A percentile compares a stretch with the other conserved stretches of the same genome.
Evolutionary conservation across 1,284 basidiomycete genomes (phyloP).

Genomic region (Ceraceosorus bombacis): DNA sequence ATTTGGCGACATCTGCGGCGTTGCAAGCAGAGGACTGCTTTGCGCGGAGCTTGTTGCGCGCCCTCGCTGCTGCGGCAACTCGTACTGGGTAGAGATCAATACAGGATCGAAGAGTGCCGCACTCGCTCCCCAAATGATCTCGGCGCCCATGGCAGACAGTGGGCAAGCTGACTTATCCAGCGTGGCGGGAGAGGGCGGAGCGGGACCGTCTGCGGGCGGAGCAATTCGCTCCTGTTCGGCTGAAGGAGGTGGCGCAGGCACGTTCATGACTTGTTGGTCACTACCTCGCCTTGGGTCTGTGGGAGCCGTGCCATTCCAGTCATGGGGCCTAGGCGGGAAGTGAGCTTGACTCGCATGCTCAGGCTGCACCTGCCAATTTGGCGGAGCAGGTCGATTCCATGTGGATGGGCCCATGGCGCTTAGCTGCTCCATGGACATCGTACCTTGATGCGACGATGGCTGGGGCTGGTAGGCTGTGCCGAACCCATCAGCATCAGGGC

Average conservation of each 20-base stretch:
- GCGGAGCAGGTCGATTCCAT: too few species aligned
- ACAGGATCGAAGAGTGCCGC: slow-evolving; percentile 30
- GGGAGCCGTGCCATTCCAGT: not conserved
- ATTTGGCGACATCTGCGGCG: not conserved
- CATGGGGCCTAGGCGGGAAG: not conserved
- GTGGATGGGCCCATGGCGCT: too few species aligned
- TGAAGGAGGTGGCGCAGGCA: not conserved
- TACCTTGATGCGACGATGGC: too few species aligned
- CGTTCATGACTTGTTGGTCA: not conserved
- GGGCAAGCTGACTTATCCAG: slow-evolving; percentile 38
- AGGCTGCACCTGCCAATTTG: too few species aligned
- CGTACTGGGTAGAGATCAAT: slow-evolving; percentile 17
- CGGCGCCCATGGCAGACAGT: slow-evolving; percentile 38
- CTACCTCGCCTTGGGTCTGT: not conserved
- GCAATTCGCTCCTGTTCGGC: not conserved
- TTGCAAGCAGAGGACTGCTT: not conserved
- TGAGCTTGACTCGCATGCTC: too few species aligned
- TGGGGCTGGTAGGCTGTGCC: too few species aligned
- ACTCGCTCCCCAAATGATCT: slow-evolving; percentile 41
- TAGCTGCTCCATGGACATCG: too few species aligned
- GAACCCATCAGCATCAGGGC: too few species aligned
- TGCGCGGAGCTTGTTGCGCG: not conserved
- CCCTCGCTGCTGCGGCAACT: not conserved
- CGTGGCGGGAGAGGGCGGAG: slow-evolving; percentile 34
- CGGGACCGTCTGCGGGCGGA: slow-evolving; percentile 13